phyloP scores from a whole-genome alignment of 1,284 basidiomycete genomes.

The Irpex sp. region DNA sequence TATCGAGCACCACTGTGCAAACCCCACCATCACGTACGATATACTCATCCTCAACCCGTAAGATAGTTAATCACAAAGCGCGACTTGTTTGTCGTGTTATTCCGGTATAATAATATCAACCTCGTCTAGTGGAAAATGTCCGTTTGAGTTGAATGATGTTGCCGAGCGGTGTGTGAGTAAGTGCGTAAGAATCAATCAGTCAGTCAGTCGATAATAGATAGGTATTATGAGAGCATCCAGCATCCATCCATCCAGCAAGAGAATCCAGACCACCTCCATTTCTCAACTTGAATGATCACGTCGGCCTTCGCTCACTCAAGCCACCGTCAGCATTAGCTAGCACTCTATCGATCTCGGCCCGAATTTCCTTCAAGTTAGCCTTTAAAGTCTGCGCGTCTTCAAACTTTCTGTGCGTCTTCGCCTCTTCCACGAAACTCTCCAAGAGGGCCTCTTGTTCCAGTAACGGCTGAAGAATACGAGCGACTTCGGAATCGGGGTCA shows the following conservation, averaged over 20 bases:
- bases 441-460: slow-evolving; percentile 89
- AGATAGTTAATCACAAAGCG: neutral
- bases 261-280: neutral
- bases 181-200: neutral
- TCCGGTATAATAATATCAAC: slow-evolving; percentile 10
- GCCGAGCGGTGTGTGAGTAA: neutral
- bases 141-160: neutral
- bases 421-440: slow-evolving; percentile 80
- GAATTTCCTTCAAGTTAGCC: slow-evolving; percentile 73
- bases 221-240: slow-evolving; percentile 2
- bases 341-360: slow-evolving; percentile 74
- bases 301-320: neutral
- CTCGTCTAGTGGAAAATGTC: slow-evolving; percentile 7
- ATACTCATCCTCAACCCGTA: neutral
- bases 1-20: neutral
- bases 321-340: slow-evolving; percentile 32
- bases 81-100: slow-evolving; percentile 2
- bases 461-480: slow-evolving; percentile 74
- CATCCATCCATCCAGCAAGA: neutral
- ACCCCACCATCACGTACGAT: neutral
- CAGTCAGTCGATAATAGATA: neutral
- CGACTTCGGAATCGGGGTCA: slow-evolving; percentile 68
- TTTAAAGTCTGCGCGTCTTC: slow-evolving; percentile 83
- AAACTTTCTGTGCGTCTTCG: slow-evolving; percentile 81
- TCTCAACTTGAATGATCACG: neutral